Percentiles rank a stretch among this genome's conserved stretches.
These are phyloP conservation scores for Citrullus mucosospermus DNA, from an alignment of 306 rosid genomes.

Conservation along the genomic window DNA sequence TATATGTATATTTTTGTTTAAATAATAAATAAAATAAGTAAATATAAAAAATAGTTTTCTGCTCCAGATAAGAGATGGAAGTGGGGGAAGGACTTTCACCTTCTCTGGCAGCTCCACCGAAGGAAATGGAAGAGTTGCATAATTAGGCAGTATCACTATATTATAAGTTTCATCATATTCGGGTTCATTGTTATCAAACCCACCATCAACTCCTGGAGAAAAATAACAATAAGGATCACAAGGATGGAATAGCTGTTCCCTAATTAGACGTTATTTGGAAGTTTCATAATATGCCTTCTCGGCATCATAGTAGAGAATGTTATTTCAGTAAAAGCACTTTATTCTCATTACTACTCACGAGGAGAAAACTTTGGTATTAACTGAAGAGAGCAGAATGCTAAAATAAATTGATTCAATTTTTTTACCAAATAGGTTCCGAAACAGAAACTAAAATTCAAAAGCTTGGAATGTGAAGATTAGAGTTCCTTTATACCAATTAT, in stretches of 20 bases:
- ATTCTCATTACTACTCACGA: not conserved
- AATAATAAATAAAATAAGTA: not conserved
- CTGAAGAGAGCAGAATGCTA: not conserved
- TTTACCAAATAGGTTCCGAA: not conserved
- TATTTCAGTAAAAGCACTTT: not conserved
- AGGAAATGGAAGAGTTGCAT: constrained; percentile 79
- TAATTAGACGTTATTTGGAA: not conserved
- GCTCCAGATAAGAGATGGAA: not conserved
- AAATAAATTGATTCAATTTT: not conserved
- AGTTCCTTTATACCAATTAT: not conserved
- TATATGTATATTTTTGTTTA: not conserved
- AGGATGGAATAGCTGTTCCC: not conserved
- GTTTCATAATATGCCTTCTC: not conserved
- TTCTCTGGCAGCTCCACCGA: constrained; percentile 96
- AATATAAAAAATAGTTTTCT: not conserved
- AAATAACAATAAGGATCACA: constrained; percentile 9
- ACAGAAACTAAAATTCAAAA: not conserved
- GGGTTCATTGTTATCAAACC: constrained; percentile 70
- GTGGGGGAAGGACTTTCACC: constrained; percentile 28
- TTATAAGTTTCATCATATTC: constrained; percentile 60
- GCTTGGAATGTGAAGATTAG: not conserved
- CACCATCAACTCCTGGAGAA: constrained; percentile 70
- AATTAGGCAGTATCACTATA: constrained; percentile 63
- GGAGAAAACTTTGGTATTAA: not conserved
- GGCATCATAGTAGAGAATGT: not conserved